A percentile compares a stretch with the other conserved stretches of the same genome.
phyloP scores from a whole-genome alignment of 345 rosid species.

The Reutealis trisperma region DNA sequence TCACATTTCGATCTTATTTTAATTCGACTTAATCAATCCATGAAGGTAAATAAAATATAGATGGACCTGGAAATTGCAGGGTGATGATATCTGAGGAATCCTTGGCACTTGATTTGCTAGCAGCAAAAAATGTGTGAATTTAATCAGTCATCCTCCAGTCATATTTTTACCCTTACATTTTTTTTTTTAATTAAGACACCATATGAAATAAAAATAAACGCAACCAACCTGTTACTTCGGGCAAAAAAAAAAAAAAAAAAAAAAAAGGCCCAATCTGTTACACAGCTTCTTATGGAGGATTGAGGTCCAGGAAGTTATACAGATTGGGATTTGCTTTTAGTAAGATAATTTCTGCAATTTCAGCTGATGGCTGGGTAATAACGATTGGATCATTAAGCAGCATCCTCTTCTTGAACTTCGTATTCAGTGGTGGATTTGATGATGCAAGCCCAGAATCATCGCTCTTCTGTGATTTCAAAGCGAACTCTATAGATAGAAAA shows the following conservation, averaged over 20 bases:
- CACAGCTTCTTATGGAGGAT: not conserved
- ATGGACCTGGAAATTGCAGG: too few relatives aligned
- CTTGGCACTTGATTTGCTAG: too few relatives aligned
- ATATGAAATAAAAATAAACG: not conserved
- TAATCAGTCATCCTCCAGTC: too few relatives aligned
- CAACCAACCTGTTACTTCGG: not conserved
- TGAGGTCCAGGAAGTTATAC: not conserved
- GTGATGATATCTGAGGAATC: too few relatives aligned
- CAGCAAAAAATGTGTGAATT: too few relatives aligned
- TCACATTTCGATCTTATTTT: too few relatives aligned
- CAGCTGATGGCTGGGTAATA: not conserved
- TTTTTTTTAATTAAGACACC: too few relatives aligned
- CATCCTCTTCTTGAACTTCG: not conserved
- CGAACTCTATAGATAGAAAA: conserved; percentile 11
- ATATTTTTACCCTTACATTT: too few relatives aligned
- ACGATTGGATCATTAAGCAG: not conserved
- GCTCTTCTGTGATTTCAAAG: conserved; percentile 18
- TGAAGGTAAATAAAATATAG: too few relatives aligned
- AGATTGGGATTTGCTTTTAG: not conserved
- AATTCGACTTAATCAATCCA: too few relatives aligned
- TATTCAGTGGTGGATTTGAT: conserved; percentile 8
- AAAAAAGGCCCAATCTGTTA: not conserved
- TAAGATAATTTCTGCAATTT: not conserved
- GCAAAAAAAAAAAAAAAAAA: too few relatives aligned
- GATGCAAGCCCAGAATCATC: not conserved